phyloP scores from a whole-genome alignment of 352 stramenopile genomes.

The Phytophthora pluvialis region DNA sequence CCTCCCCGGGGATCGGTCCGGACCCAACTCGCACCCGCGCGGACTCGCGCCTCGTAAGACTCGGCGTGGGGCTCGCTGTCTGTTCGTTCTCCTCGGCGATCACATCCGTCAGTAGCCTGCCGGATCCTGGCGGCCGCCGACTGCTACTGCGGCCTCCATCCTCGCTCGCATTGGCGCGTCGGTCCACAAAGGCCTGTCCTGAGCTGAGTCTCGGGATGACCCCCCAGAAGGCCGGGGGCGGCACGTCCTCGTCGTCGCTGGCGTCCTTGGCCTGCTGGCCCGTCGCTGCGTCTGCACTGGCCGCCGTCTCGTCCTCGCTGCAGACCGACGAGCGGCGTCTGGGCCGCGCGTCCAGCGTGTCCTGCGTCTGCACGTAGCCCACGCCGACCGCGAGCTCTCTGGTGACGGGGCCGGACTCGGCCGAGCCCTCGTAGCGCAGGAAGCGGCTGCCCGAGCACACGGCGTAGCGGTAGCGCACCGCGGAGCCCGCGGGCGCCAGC shows the following conservation, averaged over 20 bases:
- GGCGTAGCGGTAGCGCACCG: slow-evolving; percentile 86
- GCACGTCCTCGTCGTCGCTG: slow-evolving; percentile 33
- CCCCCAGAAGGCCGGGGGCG: slow-evolving; percentile 46
- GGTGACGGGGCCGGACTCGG: slow-evolving; percentile 39
- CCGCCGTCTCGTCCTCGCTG: slow-evolving; percentile 24
- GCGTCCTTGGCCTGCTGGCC: slow-evolving; percentile 4
- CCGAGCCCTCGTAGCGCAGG: slow-evolving; percentile 70
- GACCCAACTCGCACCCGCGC: slow-evolving; percentile 8
- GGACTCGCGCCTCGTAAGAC: neutral
- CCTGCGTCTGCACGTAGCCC: slow-evolving; percentile 74
- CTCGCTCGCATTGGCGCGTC: slow-evolving; percentile 58
- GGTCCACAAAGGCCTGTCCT: slow-evolving; percentile 84
- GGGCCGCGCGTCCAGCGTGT: slow-evolving; percentile 68
- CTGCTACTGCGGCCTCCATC: slow-evolving; percentile 32
- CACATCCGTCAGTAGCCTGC: slow-evolving; percentile 45
- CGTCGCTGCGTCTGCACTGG: slow-evolving; percentile 6
- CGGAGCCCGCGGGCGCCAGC: slow-evolving; percentile 60
- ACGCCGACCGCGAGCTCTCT: slow-evolving; percentile 64
- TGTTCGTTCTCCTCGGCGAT: slow-evolving; percentile 60
- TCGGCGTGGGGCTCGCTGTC: slow-evolving; percentile 4
- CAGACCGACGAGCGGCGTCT: slow-evolving; percentile 26
- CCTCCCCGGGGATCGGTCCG: slow-evolving; percentile 4
- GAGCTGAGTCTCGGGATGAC: slow-evolving; percentile 84
- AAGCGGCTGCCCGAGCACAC: slow-evolving; percentile 85
- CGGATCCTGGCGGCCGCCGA: slow-evolving; percentile 17